Conservation (phyloP, 169 alveolate species). For the Plasmodium ovale region DNA sequence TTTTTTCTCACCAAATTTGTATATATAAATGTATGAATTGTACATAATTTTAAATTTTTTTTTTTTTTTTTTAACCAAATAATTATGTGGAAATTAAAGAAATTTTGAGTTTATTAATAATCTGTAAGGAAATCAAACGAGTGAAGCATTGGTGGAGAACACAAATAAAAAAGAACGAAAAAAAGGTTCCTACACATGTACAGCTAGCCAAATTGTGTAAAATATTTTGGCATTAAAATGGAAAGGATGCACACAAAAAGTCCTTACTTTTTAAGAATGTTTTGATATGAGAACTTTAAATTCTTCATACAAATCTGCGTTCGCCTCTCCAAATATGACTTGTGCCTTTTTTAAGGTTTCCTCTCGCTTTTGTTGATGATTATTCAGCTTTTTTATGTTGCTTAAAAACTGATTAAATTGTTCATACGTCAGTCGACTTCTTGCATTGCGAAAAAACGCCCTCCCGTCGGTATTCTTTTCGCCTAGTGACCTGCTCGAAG, state of each 20-base stretch:
- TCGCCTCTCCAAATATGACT: conserved; percentile 80
- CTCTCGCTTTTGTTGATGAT: conserved; percentile 88
- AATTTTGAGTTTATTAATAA: conserved; percentile 6
- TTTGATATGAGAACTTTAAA: conserved; percentile 83
- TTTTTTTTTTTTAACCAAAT: background rate
- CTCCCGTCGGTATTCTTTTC: conserved; percentile 53
- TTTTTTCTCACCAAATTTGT: too few species aligned
- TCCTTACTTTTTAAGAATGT: conserved; percentile 80
- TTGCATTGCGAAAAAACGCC: conserved; percentile 82
- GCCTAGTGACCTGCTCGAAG: conserved; percentile 6
- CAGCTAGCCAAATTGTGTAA: too few species aligned
- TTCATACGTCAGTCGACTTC: conserved; percentile 83
- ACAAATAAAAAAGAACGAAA: conserved; percentile 5
- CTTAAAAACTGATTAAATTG: conserved; percentile 86
- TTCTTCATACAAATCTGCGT: conserved; percentile 83
- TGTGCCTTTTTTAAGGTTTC: conserved; percentile 83
- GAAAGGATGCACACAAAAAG: too few species aligned
- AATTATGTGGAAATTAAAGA: conserved; percentile 46
- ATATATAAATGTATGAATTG: conserved; percentile 12
- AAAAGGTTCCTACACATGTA: too few species aligned
- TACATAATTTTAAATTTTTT: background rate
- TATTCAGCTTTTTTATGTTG: conserved; percentile 88
- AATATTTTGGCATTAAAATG: too few species aligned
- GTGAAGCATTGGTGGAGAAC: background rate
- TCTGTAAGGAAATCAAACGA: background rate